Base-by-base conservation (phyloP, 768 basidiomycete genomes). In the Lactifluus subvellereus region DNA sequence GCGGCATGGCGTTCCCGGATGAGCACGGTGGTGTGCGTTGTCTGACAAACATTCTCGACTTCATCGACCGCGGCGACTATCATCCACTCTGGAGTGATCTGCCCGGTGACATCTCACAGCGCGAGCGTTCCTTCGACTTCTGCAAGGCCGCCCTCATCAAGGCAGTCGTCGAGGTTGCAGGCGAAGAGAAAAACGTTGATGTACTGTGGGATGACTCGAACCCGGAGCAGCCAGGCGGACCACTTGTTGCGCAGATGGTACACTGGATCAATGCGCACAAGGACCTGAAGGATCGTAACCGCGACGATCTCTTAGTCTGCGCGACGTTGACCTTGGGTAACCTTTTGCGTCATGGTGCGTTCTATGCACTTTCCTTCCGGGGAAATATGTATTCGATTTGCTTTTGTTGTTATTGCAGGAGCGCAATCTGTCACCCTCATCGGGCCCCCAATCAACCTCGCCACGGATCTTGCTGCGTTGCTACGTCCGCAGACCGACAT, bases 101-200 rank as follows among this genome's bases (percentile, higher is more conserved):
- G 8, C 73, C 78, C 43, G 74, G 74, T 1, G 85, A 89, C 60
- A 77, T 77, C 62, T 77, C 79, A 62, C 75, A 77, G 53, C 86
- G 83, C 73, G 84, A 89, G 71, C 88, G 88, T 71, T 79, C 81
- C 2, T 88, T 95, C 65, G 84, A 86, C 67, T 82, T 86, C 33
- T 91, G 91, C 75, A 95, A 94, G 74, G 88, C 87, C 4, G 91
- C 90, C 0, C 77, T 94, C 9, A 86, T 94, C 73, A 92, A 93
- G 69, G 83, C 88, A 3, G 82, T 94, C 16, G 91, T 95, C 33
- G 92, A 93, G 69, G 84, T 89, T 45, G 84, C 90, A 9, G 91
- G 91, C 43, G 89, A 92, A 71, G 88, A 89, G 65, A 83, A 80
- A 66, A 92, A 90, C 66, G 82, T 82, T 64, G 86, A 91, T 54